Evolutionary conservation across 2,329 filamentous ascomycete genomes (phyloP), one percentile per base, ranked within the genome.

Genomic region (Fusarium decemcellulare): DNA sequence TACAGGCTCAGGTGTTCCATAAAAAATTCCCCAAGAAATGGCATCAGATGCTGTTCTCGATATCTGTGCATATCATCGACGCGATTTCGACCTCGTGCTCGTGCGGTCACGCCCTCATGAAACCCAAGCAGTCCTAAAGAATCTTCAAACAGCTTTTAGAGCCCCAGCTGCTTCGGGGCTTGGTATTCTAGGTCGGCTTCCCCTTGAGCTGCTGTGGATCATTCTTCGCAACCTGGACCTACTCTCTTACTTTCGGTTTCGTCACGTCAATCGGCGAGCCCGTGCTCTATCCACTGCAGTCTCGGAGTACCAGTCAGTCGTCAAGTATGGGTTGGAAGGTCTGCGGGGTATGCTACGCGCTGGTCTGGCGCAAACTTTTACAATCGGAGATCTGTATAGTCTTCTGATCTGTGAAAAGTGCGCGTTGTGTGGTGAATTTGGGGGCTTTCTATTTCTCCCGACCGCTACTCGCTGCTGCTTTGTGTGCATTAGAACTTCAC

Each of bases 11-110:
- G 18, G 18, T 23, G 18, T 23, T 23, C 18, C 18, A 23, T 23
- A 3, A 23, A 23, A 23, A 23, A 23, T 4, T 4, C 18, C 18
- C 4, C 18, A 23, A 23, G 18, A 23, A 23, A 23, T 39, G 48
- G 3, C 16, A 11, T 39, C 48, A 14, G 12, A 54, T 6, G 8
- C n/a, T 5, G 30, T 64, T 11, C 15, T 54, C 4, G 16, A 12
- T 3, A 23, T 48, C 6, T 70, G 68, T 7, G 52, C 64, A 5
- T 67, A 70, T 32, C 57, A 67, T 8, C 40, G 68, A 0, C 15
- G 8, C 5, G 53, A 51, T 0, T 70, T 48, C 14, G 62, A 64
- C 5, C 56, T 55, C 4, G 56, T 43, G 1, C 8, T 57, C 0
- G 18, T 55, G 6, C 39, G 51, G 18, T 56, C 56, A 23, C 51